phyloP scores from a whole-genome alignment of 139 green algal species.

The Gonium pectorale region DNA sequence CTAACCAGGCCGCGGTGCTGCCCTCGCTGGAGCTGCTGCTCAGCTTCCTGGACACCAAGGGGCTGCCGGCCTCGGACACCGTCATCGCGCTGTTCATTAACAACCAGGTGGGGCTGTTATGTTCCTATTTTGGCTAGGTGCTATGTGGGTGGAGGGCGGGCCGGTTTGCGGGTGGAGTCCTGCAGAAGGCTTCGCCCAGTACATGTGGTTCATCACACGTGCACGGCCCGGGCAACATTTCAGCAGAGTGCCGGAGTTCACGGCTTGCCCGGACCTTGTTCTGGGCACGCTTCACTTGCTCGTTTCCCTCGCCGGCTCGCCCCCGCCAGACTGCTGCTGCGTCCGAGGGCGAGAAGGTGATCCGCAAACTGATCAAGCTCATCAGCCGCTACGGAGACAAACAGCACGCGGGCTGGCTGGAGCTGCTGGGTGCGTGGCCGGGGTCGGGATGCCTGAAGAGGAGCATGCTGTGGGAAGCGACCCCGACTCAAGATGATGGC shows the following conservation, averaged over 20 bases:
- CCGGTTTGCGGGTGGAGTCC: too few relatives aligned
- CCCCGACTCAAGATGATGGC: too few relatives aligned
- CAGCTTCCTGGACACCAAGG: slow-evolving; percentile 25
- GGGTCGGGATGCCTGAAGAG: neutral
- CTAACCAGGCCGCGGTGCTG: slow-evolving; percentile 34
- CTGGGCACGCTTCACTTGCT: too few relatives aligned
- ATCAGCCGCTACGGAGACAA: slow-evolving; percentile 49
- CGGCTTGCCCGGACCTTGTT: too few relatives aligned
- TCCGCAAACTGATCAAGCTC: slow-evolving; percentile 40
- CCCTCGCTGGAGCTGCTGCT: slow-evolving; percentile 31
- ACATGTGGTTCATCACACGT: too few relatives aligned
- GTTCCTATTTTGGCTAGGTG: too few relatives aligned
- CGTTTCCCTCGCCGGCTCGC: too few relatives aligned
- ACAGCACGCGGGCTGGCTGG: slow-evolving; percentile 47
- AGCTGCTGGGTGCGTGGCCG: slow-evolving; percentile 29
- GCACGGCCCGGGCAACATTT: too few relatives aligned
- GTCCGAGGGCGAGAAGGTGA: slow-evolving; percentile 15
- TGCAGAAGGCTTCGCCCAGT: too few relatives aligned
- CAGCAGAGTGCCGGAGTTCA: too few relatives aligned
- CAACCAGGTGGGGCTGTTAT: slow-evolving; percentile 27
- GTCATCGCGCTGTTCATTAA: slow-evolving; percentile 40
- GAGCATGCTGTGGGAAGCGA: too few relatives aligned
- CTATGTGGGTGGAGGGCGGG: too few relatives aligned
- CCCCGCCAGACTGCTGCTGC: neutral
- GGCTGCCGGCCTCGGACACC: slow-evolving; percentile 31